Base-by-base conservation (phyloP, 352 stramenopile species). In the Globisporangium nunn region DNA sequence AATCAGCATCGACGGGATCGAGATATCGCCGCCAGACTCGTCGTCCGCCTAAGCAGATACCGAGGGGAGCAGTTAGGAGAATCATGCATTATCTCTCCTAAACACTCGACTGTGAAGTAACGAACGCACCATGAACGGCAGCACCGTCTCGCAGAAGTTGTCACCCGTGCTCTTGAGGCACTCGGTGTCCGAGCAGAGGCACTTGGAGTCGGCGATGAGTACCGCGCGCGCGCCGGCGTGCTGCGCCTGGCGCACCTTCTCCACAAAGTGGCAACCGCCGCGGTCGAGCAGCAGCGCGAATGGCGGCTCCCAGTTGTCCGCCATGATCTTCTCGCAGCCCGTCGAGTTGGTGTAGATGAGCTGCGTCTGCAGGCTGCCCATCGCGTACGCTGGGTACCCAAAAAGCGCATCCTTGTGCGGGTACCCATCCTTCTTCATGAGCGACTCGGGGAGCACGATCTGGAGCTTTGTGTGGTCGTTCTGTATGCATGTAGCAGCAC, bases 361-460 rank as follows among this genome's bases (percentile, higher is more conserved):
- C 66, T 95, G 85, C 30, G 78, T 85, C 61, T 97, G 83, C 35
- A 92, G 77, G 56, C 73, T 89, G 43, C 81, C 88, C 54, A 89
- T 76, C 45, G 86, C 85, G 73, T 99, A 98, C 44, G 85, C 82
- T 6, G 95, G 95, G 59, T 98, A 95, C 35, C 96, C 96, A 68
- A 99, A 99, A 41, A 98, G 78, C 52, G 95, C 95, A 52, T 98
- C 95, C 63, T 97, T 96, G 75, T 99, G 96, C 58, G 93, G 80
- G 67, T 98, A 98, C 46, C 95, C 96, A 35, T 93, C 79, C 51
- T 92, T 89, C 63, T 87, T 92, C 75, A 93, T 91, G n/a, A 97
- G 66, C n/a, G 66, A 81, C 58, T 88, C 74, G 29, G 88, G 88
- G 30, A 97, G 76, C 60, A 95, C 78, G 46, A 97, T 71, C 70